A percentile compares a stretch with the other conserved stretches of the same genome.
These are phyloP conservation scores for Mollisiaceae sp. DNA, from an alignment of 2,329 filamentous ascomycete species.

Conservation along the genomic window DNA sequence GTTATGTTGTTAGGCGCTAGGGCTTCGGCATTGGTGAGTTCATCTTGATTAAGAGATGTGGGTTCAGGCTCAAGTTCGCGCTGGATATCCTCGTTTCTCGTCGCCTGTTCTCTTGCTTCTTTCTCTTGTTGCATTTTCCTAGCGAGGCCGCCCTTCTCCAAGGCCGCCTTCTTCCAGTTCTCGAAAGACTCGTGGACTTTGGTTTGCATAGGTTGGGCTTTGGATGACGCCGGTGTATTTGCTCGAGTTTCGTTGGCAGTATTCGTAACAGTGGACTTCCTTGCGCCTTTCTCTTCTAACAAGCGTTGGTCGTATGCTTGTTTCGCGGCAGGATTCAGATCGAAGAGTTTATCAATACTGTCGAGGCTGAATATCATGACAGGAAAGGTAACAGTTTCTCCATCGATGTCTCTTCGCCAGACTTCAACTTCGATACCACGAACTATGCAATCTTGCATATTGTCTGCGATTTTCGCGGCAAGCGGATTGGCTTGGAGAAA, in stretches of 20 bases:
- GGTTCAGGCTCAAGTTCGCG: background rate
- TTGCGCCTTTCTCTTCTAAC: background rate
- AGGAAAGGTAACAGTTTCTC: background rate
- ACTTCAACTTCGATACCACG: background rate
- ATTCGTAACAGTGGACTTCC: background rate
- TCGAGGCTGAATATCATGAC: background rate
- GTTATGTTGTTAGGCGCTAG: too few relatives aligned
- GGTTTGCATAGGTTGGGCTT: background rate
- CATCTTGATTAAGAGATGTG: too few relatives aligned
- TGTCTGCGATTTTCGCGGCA: background rate
- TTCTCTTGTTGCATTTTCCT: background rate
- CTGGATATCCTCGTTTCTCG: background rate
- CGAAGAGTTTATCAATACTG: background rate
- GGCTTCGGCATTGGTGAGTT: too few relatives aligned
- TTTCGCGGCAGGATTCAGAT: background rate
- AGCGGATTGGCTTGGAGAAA: background rate
- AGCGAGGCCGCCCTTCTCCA: background rate
- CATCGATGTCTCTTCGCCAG: background rate
- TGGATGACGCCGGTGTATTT: background rate
- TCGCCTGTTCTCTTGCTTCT: background rate
- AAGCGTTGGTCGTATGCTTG: background rate
- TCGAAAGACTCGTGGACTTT: background rate
- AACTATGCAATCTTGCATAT: background rate
- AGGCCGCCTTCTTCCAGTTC: background rate
- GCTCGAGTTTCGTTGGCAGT: background rate